Percentiles rank a stretch among this genome's conserved stretches.
Evolutionary conservation across 192 early-diverging fungal genomes (phyloP).

Genomic region (Coemansia brasiliensis): DNA sequence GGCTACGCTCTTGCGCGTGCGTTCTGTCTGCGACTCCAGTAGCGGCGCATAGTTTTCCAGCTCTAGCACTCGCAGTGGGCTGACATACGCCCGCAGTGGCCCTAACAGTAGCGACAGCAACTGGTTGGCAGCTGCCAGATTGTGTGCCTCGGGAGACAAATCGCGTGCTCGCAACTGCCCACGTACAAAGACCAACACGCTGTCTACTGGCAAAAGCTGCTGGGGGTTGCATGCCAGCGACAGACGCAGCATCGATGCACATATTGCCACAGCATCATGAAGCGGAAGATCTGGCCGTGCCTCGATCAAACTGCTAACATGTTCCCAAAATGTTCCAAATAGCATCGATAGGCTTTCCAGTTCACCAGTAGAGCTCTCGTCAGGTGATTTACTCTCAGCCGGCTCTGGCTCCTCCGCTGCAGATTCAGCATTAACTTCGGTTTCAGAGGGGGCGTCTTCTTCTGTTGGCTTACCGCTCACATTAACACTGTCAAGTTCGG

Average conservation of each 20-base stretch:
- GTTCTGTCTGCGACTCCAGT: constrained; percentile 78
- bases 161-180: constrained; percentile 64
- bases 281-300: constrained; percentile 88
- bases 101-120: constrained; percentile 81
- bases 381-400: not conserved
- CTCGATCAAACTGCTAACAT: constrained; percentile 91
- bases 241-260: constrained; percentile 84
- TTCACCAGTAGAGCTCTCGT: constrained; percentile 13
- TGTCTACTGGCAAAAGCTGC: constrained; percentile 82
- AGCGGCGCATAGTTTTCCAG: constrained; percentile 82
- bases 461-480: too few species aligned
- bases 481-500: too few species aligned
- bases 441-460: not conserved
- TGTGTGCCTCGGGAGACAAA: constrained; percentile 69
- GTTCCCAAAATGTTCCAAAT: constrained; percentile 97
- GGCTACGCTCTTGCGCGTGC: constrained; percentile 80
- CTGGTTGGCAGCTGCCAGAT: constrained; percentile 68
- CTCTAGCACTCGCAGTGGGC: constrained; percentile 64
- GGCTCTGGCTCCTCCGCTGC: not conserved
- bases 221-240: constrained; percentile 87
- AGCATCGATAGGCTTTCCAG: constrained; percentile 51
- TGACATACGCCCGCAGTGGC: constrained; percentile 77
- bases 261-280: constrained; percentile 87
- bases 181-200: constrained; percentile 88
- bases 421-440: not conserved